These are phyloP conservation scores for Zygotorulaspora chibaensis DNA, from an alignment of 805 yeast species.

Conservation along the genomic window DNA sequence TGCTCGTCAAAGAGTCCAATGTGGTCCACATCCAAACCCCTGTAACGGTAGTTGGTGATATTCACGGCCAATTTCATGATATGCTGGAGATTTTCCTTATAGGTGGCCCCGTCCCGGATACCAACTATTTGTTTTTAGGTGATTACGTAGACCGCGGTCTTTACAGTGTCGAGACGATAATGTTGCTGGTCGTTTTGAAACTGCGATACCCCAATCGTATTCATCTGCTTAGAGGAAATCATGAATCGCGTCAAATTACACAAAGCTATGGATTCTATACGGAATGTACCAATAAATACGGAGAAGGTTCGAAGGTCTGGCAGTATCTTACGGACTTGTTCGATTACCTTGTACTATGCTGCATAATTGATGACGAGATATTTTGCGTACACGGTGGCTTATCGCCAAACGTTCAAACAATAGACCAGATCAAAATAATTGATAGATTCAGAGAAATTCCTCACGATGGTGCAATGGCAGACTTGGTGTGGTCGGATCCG, in stretches of 20 bases:
- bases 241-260: constrained; percentile 93
- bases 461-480: constrained; percentile 99
- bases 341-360: constrained; percentile 84
- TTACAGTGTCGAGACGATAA: constrained; percentile 89
- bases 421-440: constrained; percentile 85
- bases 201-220: constrained; percentile 84
- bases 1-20: constrained; percentile 74
- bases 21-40: constrained; percentile 83
- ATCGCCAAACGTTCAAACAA: constrained; percentile 89
- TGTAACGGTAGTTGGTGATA: constrained; percentile 94
- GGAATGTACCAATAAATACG: constrained; percentile 88
- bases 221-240: constrained; percentile 85
- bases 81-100: constrained; percentile 86
- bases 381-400: constrained; percentile 97
- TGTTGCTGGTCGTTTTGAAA: constrained; percentile 74
- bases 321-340: constrained; percentile 83
- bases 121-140: constrained; percentile 88
- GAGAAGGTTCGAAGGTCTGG: constrained; percentile 74
- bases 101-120: constrained; percentile 90
- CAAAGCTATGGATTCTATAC: constrained; percentile 96
- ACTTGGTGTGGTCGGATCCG: constrained; percentile 97
- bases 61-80: constrained; percentile 96
- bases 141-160: constrained; percentile 96
- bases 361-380: constrained; percentile 81
- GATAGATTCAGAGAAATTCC: constrained; percentile 95